phyloP scores from a whole-genome alignment of 306 rosid species.

The Citrullus mucosospermus region DNA sequence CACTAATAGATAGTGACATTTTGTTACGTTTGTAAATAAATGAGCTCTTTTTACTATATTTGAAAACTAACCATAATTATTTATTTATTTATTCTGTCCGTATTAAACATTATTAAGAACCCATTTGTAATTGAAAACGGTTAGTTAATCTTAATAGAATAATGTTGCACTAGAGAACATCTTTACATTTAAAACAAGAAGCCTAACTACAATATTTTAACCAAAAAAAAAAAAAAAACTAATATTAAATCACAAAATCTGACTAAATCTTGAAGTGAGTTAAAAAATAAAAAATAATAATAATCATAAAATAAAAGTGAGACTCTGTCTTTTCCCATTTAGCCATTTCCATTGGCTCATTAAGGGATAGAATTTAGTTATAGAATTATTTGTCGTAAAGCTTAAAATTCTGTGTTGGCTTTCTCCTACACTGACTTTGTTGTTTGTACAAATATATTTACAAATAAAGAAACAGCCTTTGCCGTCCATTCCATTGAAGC shows the following conservation, averaged over 20 bases:
- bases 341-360: not conserved
- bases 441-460: not conserved
- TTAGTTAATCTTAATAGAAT: too few species aligned
- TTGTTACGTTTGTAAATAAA: too few species aligned
- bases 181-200: not conserved
- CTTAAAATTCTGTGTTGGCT: not conserved
- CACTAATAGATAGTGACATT: too few species aligned
- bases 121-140: too few species aligned
- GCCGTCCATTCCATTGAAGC: slow-evolving; percentile 6
- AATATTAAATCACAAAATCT: not conserved
- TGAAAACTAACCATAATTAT: too few species aligned
- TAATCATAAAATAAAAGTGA: not conserved
- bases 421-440: not conserved
- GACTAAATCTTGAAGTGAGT: not conserved
- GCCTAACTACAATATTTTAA: not conserved
- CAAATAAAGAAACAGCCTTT: not conserved
- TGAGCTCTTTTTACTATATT: too few species aligned
- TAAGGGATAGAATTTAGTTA: not conserved
- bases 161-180: not conserved
- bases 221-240: too few species aligned
- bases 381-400: not conserved
- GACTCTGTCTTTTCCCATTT: not conserved
- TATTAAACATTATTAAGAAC: too few species aligned
- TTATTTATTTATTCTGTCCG: too few species aligned
- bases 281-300: not conserved